Base-by-base conservation (phyloP, 805 yeast species). In the Lachancea quebecensis region DNA sequence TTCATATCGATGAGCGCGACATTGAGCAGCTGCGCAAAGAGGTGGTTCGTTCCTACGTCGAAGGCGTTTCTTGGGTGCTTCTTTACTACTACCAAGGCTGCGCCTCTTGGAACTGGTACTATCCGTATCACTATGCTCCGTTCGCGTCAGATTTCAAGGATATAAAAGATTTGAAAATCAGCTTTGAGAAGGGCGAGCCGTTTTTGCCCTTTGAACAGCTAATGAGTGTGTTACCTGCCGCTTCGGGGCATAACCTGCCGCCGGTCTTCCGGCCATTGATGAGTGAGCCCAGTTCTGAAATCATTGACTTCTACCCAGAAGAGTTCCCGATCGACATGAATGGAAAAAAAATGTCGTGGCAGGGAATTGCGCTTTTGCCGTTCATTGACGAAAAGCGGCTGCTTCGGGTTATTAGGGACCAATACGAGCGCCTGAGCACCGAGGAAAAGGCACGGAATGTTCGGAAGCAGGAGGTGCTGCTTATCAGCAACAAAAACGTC, bases 21-120 rank as follows among this genome's bases (percentile, higher is more conserved):
- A 74, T 84, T 38, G 71, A 73, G 1, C 66, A 69, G 15, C 69
- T 77, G 16, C 74, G 81, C 37, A 75, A 73, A 50, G 71, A 74
- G 38, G 80, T 93, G 57, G 88, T 82, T 0, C 69, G 71, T 44
- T 75, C 80, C 40, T 93, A 93, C 59, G 75, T 93, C 45, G 96
- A 91, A 64, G 99, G 99, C 50, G 85, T 93, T 3, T 80, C 96
- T n/a, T 93, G 99, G 99, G 95, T 83, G 1, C 71, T 93, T 51
- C 67, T 87, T 44, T 93, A 93, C 64, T 93, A 93, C 67, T 91
- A 87, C 64, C 98, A 93, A 65, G 98, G 97, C 2, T 91, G 98
- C 67, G 95, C 96, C 0, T 91, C 98, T 0, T 93, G 99, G 99
- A 82, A 82, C 45, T 93, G 99, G 99, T 93, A 79, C 64, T 93